Evolutionary conservation across 176 grass and related monocot genomes (phyloP).

Genomic region (Zea luxurians): DNA sequence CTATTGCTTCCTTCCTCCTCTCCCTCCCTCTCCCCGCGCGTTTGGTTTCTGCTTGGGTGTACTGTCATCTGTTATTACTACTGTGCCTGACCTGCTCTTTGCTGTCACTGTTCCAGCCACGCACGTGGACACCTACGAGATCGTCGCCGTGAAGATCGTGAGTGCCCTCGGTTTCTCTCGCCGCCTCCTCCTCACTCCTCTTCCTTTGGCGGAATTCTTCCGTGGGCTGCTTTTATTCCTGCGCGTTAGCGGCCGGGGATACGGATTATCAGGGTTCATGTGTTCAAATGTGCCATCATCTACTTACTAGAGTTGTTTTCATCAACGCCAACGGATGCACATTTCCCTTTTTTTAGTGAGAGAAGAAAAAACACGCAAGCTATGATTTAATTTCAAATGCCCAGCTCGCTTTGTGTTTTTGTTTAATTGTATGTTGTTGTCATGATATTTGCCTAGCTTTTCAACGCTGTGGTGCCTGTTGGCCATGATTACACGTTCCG

Average conservation of each 20-base stretch:
- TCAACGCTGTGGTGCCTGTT: neutral
- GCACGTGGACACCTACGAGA: slow-evolving; percentile 91
- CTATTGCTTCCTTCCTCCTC: no score
- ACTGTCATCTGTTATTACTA: neutral
- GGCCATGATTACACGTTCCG: slow-evolving; percentile 20
- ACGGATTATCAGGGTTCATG: neutral
- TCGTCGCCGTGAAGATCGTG: slow-evolving; percentile 95
- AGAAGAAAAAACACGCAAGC: neutral
- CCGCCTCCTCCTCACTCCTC: neutral
- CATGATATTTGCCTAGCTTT: neutral
- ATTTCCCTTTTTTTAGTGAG: neutral
- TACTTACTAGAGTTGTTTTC: neutral
- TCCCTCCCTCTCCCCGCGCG: neutral
- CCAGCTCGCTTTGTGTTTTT: neutral
- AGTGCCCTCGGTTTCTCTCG: slow-evolving; percentile 4
- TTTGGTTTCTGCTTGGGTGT: neutral
- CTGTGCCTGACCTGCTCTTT: slow-evolving; percentile 10
- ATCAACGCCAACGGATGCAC: neutral
- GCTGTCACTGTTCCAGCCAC: slow-evolving; percentile 56
- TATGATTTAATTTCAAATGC: neutral
- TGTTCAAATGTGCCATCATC: neutral
- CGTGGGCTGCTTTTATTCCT: neutral
- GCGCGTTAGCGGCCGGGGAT: neutral
- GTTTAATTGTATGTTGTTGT: slow-evolving; percentile 4
- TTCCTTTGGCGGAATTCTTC: neutral